Conservation (phyloP, 2,329 filamentous ascomycete genomes). For the Falciphora oryzae region DNA sequence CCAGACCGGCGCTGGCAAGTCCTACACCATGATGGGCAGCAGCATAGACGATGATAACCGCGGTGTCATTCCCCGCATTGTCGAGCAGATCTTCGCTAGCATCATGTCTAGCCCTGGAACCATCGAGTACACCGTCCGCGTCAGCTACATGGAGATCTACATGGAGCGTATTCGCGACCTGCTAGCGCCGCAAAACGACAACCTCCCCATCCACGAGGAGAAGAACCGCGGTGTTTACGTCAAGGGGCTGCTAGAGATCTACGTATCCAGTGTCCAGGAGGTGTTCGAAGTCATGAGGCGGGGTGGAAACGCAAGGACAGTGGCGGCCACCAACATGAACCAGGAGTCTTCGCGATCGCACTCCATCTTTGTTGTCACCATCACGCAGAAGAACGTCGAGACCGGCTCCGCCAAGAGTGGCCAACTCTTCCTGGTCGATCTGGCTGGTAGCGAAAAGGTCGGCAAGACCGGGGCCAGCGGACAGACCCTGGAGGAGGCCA, state of each 20-base stretch:
- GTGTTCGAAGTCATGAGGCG: slow-evolving; percentile 96
- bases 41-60: slow-evolving; percentile 89
- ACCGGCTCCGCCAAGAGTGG: slow-evolving; percentile 94
- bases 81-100: slow-evolving; percentile 95
- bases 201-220: slow-evolving; percentile 95
- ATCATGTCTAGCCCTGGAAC: slow-evolving; percentile 87
- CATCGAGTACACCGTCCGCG: slow-evolving; percentile 97
- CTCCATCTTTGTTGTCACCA: slow-evolving; percentile 95
- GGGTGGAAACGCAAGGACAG: slow-evolving; percentile 83
- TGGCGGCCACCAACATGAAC: slow-evolving; percentile 98
- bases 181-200: slow-evolving; percentile 87
- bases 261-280: slow-evolving; percentile 90
- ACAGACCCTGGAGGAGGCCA: slow-evolving; percentile 94
- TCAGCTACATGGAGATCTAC: slow-evolving; percentile 99
- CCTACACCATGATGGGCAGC: slow-evolving; percentile 97
- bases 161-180: slow-evolving; percentile 98
- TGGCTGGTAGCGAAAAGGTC: slow-evolving; percentile 97
- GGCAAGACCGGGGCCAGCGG: slow-evolving; percentile 97
- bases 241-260: slow-evolving; percentile 89
- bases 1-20: slow-evolving; percentile 97
- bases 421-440: slow-evolving; percentile 93
- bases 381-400: slow-evolving; percentile 96
- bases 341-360: slow-evolving; percentile 96
- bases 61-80: slow-evolving; percentile 93
- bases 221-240: slow-evolving; percentile 95